Percentiles rank a stretch among this genome's conserved stretches.
Evolutionary conservation across 176 grass and related monocot species (phyloP).

Genomic region (Aegilops umbellulata): DNA sequence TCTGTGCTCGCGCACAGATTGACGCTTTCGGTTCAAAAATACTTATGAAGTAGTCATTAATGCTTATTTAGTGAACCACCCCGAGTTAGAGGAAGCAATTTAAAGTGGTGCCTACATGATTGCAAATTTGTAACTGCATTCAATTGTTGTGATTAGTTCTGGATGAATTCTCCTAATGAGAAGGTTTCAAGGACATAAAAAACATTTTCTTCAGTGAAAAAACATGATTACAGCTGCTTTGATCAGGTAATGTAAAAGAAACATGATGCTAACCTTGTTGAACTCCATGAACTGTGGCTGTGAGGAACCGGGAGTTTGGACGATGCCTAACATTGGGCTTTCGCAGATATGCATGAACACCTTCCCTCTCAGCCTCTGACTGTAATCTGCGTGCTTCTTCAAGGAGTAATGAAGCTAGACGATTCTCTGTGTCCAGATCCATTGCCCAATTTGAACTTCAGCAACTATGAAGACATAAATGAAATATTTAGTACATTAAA

Average conservation of each 20-base stretch:
- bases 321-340: constrained; percentile 65
- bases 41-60: neutral
- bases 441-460: constrained; percentile 32
- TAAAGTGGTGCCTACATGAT: neutral
- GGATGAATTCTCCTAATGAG: neutral
- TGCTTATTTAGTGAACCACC: neutral
- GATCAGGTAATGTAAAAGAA: neutral
- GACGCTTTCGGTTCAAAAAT: neutral
- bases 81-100: neutral
- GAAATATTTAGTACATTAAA: neutral
- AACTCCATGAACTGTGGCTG: constrained; percentile 87
- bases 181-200: neutral
- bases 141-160: neutral
- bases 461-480: neutral
- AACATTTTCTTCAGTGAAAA: neutral
- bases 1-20: no score
- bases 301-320: constrained; percentile 90
- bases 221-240: neutral
- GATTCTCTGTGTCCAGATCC: constrained; percentile 93
- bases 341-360: constrained; percentile 64
- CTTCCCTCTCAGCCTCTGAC: constrained; percentile 74
- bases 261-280: constrained; percentile 69
- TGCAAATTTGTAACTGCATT: neutral
- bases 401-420: constrained; percentile 65
- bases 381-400: constrained; percentile 78